phyloP scores from a whole-genome alignment of 495 filamentous ascomycete species.

The Hypoxylon trugodes region DNA sequence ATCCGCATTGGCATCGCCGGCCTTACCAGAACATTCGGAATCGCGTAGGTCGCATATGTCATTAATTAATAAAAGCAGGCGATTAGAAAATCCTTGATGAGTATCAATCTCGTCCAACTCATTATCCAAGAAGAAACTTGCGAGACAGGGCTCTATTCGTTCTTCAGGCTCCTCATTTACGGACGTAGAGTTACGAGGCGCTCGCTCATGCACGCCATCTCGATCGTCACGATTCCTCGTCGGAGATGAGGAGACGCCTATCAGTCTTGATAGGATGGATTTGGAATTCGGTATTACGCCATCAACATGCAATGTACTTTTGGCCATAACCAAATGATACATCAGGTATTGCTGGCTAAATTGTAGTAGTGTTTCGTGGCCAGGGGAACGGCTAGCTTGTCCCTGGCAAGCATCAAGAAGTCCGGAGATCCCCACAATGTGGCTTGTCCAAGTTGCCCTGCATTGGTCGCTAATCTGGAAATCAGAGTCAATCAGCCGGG shows the following conservation, averaged over 20 bases:
- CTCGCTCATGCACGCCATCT: no score
- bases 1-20: no score
- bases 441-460: conserved; percentile 1
- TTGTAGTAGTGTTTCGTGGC: conserved; percentile 1
- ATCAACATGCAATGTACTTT: conserved; percentile 4
- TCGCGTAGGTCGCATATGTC: conserved; percentile 14
- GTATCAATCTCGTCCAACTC: conserved; percentile 9
- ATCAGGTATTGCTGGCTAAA: conserved; percentile 8
- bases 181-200: no score
- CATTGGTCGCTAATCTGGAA: conserved; percentile 6
- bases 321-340: conserved; percentile 5
- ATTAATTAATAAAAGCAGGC: conserved; percentile 6
- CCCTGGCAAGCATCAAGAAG: background rate
- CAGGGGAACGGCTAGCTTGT: background rate
- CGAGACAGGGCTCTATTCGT: background rate
- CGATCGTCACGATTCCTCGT: no score
- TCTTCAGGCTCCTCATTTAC: background rate
- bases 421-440: conserved; percentile 2
- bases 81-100: conserved; percentile 4
- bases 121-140: background rate
- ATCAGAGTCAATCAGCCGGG: background rate
- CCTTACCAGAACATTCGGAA: background rate
- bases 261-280: background rate
- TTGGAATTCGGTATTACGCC: background rate
- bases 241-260: no score